Evolutionary conservation across 169 alveolate species (phyloP).

Genomic region (Eimeria mitis): DNA sequence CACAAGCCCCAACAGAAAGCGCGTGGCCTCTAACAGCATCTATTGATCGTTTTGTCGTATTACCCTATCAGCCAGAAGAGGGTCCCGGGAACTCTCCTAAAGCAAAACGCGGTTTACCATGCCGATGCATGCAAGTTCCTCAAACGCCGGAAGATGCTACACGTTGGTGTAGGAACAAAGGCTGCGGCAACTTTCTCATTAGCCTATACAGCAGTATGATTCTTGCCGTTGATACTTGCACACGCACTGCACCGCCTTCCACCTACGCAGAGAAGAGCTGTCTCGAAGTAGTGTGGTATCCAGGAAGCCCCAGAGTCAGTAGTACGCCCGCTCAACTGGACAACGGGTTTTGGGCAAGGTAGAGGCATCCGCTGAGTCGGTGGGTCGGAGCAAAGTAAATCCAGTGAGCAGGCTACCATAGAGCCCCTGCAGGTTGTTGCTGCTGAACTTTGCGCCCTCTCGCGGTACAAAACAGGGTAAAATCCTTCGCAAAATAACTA

Average conservation of each 20-base stretch:
- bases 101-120: not conserved
- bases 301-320: not conserved
- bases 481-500: not conserved
- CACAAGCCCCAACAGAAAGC: not conserved
- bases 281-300: not conserved
- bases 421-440: conserved; percentile 34
- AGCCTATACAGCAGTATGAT: not conserved
- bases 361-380: conserved; percentile 36
- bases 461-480: not conserved
- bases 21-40: not conserved
- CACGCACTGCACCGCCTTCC: not conserved
- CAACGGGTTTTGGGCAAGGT: not conserved
- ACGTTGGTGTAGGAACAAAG: not conserved
- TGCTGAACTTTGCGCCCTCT: not conserved
- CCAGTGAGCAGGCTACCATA: not conserved
- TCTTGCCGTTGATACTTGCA: not conserved
- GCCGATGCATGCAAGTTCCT: not conserved
- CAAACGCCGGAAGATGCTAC: not conserved
- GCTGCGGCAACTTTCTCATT: not conserved
- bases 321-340: not conserved
- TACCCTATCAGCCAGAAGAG: not conserved
- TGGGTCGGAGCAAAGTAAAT: not conserved
- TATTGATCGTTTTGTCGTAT: not conserved
- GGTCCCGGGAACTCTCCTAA: not conserved
- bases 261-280: not conserved